These are phyloP conservation scores for Phaffomyces opuntiae DNA, from an alignment of 805 yeast genomes.

Conservation along the genomic window DNA sequence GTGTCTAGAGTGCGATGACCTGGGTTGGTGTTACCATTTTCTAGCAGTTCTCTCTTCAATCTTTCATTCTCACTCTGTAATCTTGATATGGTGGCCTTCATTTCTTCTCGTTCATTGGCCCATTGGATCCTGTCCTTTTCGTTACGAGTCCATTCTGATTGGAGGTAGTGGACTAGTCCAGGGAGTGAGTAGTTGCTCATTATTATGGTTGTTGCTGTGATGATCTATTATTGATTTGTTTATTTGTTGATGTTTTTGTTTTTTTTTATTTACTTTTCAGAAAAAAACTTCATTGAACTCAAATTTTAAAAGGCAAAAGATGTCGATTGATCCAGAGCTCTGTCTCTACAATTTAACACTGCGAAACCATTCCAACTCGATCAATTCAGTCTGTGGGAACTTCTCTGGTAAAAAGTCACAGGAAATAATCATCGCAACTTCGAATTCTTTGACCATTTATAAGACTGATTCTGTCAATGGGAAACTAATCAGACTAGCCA, in stretches of 20 bases:
- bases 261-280: not conserved
- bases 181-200: slow-evolving; percentile 16
- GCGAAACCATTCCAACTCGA: slow-evolving; percentile 48
- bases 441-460: slow-evolving; percentile 47
- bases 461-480: slow-evolving; percentile 51
- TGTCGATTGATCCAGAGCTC: slow-evolving; percentile 20
- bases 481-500: slow-evolving; percentile 34
- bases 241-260: not conserved
- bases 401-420: slow-evolving; percentile 56
- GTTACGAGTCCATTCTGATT: slow-evolving; percentile 53
- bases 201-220: not conserved
- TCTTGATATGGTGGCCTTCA: slow-evolving; percentile 44
- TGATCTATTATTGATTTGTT: no score
- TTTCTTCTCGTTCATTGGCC: slow-evolving; percentile 55
- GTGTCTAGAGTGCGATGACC: not conserved
- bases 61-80: slow-evolving; percentile 48
- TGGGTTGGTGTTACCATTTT: not conserved
- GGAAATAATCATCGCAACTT: slow-evolving; percentile 53
- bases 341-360: slow-evolving; percentile 66
- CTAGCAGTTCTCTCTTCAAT: slow-evolving; percentile 14
- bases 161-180: slow-evolving; percentile 59
- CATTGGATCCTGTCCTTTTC: slow-evolving; percentile 55
- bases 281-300: not conserved
- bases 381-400: slow-evolving; percentile 56
- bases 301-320: not conserved